A percentile compares a stretch with the other conserved stretches of the same genome.
These are phyloP conservation scores for Fonsecaea multimorphosa DNA, from an alignment of 2,329 filamentous ascomycete genomes.

Conservation along the genomic window DNA sequence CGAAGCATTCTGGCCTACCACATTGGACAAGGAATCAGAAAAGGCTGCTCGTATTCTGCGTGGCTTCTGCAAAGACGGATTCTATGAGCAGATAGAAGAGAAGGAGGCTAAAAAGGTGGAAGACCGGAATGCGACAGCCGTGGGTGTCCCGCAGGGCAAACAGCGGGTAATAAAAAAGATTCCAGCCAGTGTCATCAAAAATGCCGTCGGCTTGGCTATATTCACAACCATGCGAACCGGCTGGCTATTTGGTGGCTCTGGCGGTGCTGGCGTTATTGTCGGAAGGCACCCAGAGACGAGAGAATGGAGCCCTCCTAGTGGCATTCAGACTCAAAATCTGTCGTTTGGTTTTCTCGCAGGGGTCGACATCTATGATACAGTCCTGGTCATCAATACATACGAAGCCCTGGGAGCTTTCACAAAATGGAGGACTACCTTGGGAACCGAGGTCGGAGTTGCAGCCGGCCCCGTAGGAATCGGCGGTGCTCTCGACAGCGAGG, in stretches of 20 bases:
- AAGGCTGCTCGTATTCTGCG: slow-evolving; percentile 88
- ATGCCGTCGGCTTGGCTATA: slow-evolving; percentile 87
- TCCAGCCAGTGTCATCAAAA: slow-evolving; percentile 80
- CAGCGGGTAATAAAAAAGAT: slow-evolving; percentile 80
- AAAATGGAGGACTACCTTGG: slow-evolving; percentile 76
- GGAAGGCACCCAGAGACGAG: slow-evolving; percentile 79
- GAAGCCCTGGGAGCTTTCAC: slow-evolving; percentile 85
- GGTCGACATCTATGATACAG: slow-evolving; percentile 94
- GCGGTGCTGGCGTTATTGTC: slow-evolving; percentile 85
- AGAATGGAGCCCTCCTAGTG: slow-evolving; percentile 88
- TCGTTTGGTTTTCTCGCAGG: slow-evolving; percentile 88
- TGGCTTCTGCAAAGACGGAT: slow-evolving; percentile 85
- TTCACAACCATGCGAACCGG: slow-evolving; percentile 96
- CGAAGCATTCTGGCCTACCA: slow-evolving; percentile 85
- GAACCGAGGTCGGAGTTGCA: slow-evolving; percentile 77
- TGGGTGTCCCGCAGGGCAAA: slow-evolving; percentile 59
- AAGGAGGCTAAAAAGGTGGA: slow-evolving; percentile 56
- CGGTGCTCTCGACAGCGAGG: slow-evolving; percentile 71
- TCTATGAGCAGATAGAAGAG: slow-evolving; percentile 65
- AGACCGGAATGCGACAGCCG: slow-evolving; percentile 41
- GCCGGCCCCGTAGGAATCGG: slow-evolving; percentile 80
- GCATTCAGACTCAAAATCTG: slow-evolving; percentile 86
- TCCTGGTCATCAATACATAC: slow-evolving; percentile 88
- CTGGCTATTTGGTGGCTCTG: slow-evolving; percentile 87
- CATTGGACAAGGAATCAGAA: slow-evolving; percentile 85